Evolutionary conservation across 2,329 filamentous ascomycete species (phyloP), one percentile per base, ranked within the genome.

Genomic region (Hymenotorrendiella dingleyae): DNA sequence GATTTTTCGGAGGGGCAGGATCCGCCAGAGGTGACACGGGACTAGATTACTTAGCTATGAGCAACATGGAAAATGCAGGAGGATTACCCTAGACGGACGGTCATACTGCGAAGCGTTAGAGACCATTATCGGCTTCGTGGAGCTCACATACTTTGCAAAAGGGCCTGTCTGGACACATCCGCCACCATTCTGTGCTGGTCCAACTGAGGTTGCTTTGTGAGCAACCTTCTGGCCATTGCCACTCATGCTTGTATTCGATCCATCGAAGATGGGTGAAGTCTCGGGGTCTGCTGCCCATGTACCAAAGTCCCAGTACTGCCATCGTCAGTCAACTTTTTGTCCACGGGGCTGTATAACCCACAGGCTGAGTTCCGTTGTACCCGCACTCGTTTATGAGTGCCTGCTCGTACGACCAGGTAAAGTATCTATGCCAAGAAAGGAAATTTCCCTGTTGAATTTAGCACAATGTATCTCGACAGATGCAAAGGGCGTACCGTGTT

Each of bases 221-320:
- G 52, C 38, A 4, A 52, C 46, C 35, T 58, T 61, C 4, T 45
- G 56, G 19, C 73, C 72, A 48, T 75, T 68, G 17, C 71, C 70
- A 27, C 67, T 66, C 64, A 74, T 59, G 44, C 66, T 70, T 29
- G 67, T 71, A 24, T 66, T 67, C 49, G 67, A 70, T 26, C 74
- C 75, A 50, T 76, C 72, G 50, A 80, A 76, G 37, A 76, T 56
- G n/a, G 73, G 70, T 0, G 72, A 74, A 36, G 66, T 65, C 46
- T 59, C 53, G 1, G 66, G 63, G 48, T 76, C 66, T 3, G 62
- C 66, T 3, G 62, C 64, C 58, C 70, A 71, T 39, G 65, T 64
- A 4, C 68, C 66, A 70, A 72, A 78, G 56, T 76, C 70, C 63
- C 52, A 52, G 23, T 50, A 49, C 48, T 67, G 62, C 47, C 32